A percentile compares a stretch with the other conserved stretches of the same genome.
Conservation (phyloP, 2,329 filamentous ascomycete species). For the Mariannaea sp. region DNA sequence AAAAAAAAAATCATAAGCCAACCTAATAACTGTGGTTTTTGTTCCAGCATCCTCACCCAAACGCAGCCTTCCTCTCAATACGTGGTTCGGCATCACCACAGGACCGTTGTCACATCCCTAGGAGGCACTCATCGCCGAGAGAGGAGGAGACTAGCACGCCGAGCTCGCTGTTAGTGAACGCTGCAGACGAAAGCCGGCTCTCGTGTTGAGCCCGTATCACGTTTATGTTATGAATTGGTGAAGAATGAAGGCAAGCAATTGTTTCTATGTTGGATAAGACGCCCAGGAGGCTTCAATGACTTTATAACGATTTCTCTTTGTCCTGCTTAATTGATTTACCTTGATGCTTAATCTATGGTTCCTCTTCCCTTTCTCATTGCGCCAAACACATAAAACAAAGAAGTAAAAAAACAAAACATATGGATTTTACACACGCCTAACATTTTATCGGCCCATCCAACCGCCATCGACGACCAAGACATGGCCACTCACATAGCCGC, state of each 20-base stretch:
- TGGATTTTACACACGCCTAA: no score
- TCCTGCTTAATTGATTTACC: background rate
- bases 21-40: background rate
- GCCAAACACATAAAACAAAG: background rate
- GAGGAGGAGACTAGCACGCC: constrained; percentile 33
- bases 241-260: no score
- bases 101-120: constrained; percentile 27
- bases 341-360: background rate
- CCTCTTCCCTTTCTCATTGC: constrained; percentile 8
- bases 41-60: constrained; percentile 20
- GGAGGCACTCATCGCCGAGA: constrained; percentile 28
- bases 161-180: constrained; percentile 26
- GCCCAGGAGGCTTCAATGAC: no score
- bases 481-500: constrained; percentile 81
- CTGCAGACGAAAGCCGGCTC: background rate
- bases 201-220: no score
- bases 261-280: no score
- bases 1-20: background rate
- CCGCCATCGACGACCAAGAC: constrained; percentile 84
- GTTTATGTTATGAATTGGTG: background rate
- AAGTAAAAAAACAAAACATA: no score
- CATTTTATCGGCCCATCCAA: constrained; percentile 91
- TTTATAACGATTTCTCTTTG: background rate
- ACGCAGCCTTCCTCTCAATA: constrained; percentile 6
- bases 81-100: constrained; percentile 32